Percentiles rank a stretch among this genome's conserved stretches.
phyloP scores from a whole-genome alignment of 106 monocot species.

The Gastrodia elata region DNA sequence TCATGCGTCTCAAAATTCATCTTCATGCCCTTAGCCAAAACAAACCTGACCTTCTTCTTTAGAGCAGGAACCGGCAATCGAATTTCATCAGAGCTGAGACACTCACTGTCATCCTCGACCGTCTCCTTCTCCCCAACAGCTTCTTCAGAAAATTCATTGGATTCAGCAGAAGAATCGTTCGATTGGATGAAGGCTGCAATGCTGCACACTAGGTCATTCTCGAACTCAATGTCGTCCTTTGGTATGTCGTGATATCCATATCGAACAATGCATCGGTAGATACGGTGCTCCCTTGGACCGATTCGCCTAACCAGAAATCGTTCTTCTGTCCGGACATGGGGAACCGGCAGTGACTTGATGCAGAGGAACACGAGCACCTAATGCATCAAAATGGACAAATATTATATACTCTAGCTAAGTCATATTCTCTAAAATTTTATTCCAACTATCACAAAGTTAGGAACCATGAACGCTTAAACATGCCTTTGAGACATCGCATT shows the following conservation, averaged over 20 bases:
- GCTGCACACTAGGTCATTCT: slow-evolving; percentile 83
- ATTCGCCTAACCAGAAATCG: slow-evolving; percentile 80
- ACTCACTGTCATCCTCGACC: slow-evolving; percentile 10
- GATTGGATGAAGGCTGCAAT: slow-evolving; percentile 83
- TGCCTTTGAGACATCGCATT: too few species aligned
- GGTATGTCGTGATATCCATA: slow-evolving; percentile 90
- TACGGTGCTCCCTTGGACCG: slow-evolving; percentile 60
- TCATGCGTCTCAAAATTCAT: slow-evolving; percentile 18
- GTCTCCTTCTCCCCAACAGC: slow-evolving; percentile 24
- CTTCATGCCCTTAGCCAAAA: slow-evolving; percentile 55
- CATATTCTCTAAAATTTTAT: not conserved
- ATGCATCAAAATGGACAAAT: not conserved
- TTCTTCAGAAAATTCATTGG: slow-evolving; percentile 22
- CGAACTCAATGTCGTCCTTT: slow-evolving; percentile 86
- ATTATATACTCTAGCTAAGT: not conserved
- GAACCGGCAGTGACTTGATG: slow-evolving; percentile 80
- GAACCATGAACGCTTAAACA: too few species aligned
- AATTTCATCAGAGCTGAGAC: slow-evolving; percentile 26
- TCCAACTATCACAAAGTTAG: not conserved
- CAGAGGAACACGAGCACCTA: slow-evolving; percentile 95
- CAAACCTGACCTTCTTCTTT: slow-evolving; percentile 63
- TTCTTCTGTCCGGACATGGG: slow-evolving; percentile 55
- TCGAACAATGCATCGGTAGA: slow-evolving; percentile 87
- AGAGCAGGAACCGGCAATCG: slow-evolving; percentile 20
- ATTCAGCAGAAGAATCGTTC: slow-evolving; percentile 12